Evolutionary conservation across 2,329 filamentous ascomycete species (phyloP).

Genomic region (Phialophora tarda): DNA sequence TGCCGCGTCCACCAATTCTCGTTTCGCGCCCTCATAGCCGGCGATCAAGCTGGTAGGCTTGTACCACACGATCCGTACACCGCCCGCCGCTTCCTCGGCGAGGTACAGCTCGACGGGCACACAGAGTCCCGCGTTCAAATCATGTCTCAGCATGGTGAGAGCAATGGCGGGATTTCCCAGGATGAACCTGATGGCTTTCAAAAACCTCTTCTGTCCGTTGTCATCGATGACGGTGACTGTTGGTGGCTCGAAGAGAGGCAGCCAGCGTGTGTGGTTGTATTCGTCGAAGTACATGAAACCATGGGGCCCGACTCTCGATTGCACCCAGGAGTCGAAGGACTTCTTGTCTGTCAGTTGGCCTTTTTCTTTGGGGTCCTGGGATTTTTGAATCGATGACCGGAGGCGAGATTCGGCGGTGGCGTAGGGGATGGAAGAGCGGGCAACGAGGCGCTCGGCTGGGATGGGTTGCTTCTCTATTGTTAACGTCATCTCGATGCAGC

Average conservation of each 20-base stretch:
- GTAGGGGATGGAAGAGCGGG: constrained; percentile 21
- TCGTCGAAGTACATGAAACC: constrained; percentile 34
- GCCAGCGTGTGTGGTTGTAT: constrained; percentile 28
- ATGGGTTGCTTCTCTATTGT: constrained; percentile 20
- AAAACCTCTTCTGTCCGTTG: constrained; percentile 13
- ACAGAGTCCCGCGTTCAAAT: constrained; percentile 27
- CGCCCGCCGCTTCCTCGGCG: constrained; percentile 22
- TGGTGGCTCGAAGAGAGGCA: constrained; percentile 20
- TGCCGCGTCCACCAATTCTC: constrained; percentile 27
- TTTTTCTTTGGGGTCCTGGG: neutral
- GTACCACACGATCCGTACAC: constrained; percentile 24
- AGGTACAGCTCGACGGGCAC: constrained; percentile 30
- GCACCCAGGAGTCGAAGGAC: constrained; percentile 15
- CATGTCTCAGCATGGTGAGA: constrained; percentile 28
- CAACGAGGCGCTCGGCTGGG: constrained; percentile 16
- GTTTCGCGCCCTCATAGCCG: constrained; percentile 23
- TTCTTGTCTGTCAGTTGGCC: constrained; percentile 13
- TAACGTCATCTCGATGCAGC: constrained; percentile 13
- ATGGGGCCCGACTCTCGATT: constrained; percentile 19
- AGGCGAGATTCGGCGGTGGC: constrained; percentile 21
- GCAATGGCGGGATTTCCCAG: constrained; percentile 31
- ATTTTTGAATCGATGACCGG: constrained; percentile 24
- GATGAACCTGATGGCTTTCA: constrained; percentile 22
- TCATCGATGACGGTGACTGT: constrained; percentile 2
- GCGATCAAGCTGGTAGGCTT: constrained; percentile 25